A percentile compares a stretch with the other conserved stretches of the same genome.
Evolutionary conservation across 2,329 filamentous ascomycete genomes (phyloP).

Genomic region (Amesomyces nigricolor): DNA sequence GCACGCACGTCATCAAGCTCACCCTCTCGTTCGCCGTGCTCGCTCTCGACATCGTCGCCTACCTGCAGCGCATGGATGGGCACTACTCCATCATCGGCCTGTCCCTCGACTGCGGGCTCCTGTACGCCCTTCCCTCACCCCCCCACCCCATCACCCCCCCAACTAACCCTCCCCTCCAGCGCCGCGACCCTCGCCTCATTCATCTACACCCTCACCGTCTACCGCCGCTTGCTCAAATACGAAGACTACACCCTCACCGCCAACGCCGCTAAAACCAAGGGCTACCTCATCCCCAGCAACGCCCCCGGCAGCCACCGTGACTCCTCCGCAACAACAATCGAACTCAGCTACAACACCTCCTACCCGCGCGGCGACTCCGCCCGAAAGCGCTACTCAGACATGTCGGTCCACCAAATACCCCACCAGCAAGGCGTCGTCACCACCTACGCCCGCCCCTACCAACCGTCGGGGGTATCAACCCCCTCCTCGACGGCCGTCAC

Average conservation of each 20-base stretch:
- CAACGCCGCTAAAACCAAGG: slow-evolving; percentile 39
- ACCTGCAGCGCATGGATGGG: slow-evolving; percentile 39
- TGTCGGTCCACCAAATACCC: neutral
- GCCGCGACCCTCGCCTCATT: slow-evolving; percentile 40
- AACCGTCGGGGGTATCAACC: neutral
- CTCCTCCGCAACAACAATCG: neutral
- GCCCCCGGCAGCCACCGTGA: too few species aligned
- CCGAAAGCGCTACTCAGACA: neutral
- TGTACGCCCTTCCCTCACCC: slow-evolving; percentile 36
- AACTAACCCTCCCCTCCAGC: slow-evolving; percentile 21
- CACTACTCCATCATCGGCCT: slow-evolving; percentile 46
- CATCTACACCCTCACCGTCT: slow-evolving; percentile 43
- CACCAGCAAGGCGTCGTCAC: too few species aligned
- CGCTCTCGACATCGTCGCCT: slow-evolving; percentile 48
- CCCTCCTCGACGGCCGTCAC: slow-evolving; percentile 26
- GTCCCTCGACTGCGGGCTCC: slow-evolving; percentile 42
- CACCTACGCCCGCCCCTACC: neutral
- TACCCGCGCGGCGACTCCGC: neutral
- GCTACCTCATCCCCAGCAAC: neutral
- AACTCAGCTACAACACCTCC: slow-evolving; percentile 7
- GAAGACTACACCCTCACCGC: slow-evolving; percentile 47
- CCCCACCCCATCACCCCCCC: slow-evolving; percentile 2
- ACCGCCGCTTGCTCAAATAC: slow-evolving; percentile 43
- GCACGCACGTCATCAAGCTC: slow-evolving; percentile 46
- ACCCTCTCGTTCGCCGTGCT: slow-evolving; percentile 43